Base-by-base conservation (phyloP, 2,329 filamentous ascomycete genomes). In the Verticillium zaregamsianum region DNA sequence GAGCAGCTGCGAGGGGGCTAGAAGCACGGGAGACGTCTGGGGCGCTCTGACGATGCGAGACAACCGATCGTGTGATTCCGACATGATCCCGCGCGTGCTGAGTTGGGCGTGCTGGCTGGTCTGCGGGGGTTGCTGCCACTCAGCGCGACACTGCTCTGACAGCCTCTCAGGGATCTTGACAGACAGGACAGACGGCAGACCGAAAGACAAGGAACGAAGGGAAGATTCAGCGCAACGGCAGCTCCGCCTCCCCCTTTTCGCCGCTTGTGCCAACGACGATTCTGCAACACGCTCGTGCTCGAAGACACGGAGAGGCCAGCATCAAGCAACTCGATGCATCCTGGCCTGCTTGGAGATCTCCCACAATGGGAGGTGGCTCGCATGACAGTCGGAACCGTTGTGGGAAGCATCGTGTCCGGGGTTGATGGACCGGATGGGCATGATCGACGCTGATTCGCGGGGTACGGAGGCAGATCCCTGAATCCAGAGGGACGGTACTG, bases 381-480 rank as follows among this genome's bases (percentile, higher is more conserved):
- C 57, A 58, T 58, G 39, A 58, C 23, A 58, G 57, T 49, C 33
- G 15, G 14, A 20, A 25, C 57, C 57, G 37, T 49, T 49, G 45
- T 25, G 35, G 57, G 57, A 28, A 20, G 57, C 11, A 33, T 15
- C 57, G 57, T 58, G 57, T 58, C 57, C 57, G 57, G 57, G 57
- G 45, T 58, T 58, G 39, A 58, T 58, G 57, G 39, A 20, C 39
- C 37, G 32, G 37, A 58, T 33, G 25, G 23, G 7, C 23, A 39
- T 28, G 57, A 58, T 58, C 57, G 57, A 49, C 57, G 39, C 57
- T 58, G 37, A 58, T 58, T 58, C 57, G 57, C 39, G 57, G 57
- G 57, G 57, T 49, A 49, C 45, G 39, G 37, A 49, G 20, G 37
- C 39, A 49, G 35, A 58, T 58, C 57, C 57, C 37, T 40, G 57